These are phyloP conservation scores for Sporisorium exsertum DNA, from an alignment of 1,284 basidiomycete species.

Conservation along the genomic window DNA sequence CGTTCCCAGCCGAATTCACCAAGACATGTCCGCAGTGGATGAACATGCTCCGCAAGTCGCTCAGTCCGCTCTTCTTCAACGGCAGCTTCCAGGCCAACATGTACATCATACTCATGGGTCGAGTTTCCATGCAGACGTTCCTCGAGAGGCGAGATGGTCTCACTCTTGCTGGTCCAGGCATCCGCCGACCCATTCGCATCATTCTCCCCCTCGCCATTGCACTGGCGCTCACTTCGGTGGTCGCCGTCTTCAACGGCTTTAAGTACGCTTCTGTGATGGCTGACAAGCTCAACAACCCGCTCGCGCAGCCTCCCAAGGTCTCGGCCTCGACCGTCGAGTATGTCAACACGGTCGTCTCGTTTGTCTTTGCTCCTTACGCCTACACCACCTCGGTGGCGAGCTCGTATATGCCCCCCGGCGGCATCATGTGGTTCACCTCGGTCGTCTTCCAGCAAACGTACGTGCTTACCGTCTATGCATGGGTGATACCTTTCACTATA, in stretches of 20 bases:
- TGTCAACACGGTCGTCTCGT: conserved; percentile 50
- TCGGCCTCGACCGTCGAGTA: conserved; percentile 50
- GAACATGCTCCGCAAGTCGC: conserved; percentile 53
- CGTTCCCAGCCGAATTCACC: conserved; percentile 49
- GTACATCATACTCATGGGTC: conserved; percentile 57
- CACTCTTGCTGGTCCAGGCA: conserved; percentile 51
- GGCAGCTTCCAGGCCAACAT: conserved; percentile 54
- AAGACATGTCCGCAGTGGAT: conserved; percentile 49
- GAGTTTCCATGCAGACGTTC: conserved; percentile 51
- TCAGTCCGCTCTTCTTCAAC: conserved; percentile 55
- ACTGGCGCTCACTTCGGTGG: conserved; percentile 47
- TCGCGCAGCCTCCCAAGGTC: conserved; percentile 46
- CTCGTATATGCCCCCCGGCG: conserved; percentile 46
- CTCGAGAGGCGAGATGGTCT: conserved; percentile 51
- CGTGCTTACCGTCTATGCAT: conserved; percentile 53
- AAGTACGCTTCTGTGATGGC: conserved; percentile 41
- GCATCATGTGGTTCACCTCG: conserved; percentile 57
- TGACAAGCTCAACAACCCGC: conserved; percentile 38
- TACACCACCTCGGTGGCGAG: conserved; percentile 46
- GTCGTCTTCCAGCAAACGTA: conserved; percentile 60
- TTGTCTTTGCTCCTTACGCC: conserved; percentile 49
- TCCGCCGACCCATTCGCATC: conserved; percentile 57
- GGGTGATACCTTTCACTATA: conserved; percentile 53
- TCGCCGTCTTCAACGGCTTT: conserved; percentile 45
- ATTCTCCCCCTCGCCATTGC: conserved; percentile 50